Evolutionary conservation across 371 early-diverging fungal genomes (phyloP), one percentile per base, ranked within the genome.

Genomic region (Lichtheimia ornata): DNA sequence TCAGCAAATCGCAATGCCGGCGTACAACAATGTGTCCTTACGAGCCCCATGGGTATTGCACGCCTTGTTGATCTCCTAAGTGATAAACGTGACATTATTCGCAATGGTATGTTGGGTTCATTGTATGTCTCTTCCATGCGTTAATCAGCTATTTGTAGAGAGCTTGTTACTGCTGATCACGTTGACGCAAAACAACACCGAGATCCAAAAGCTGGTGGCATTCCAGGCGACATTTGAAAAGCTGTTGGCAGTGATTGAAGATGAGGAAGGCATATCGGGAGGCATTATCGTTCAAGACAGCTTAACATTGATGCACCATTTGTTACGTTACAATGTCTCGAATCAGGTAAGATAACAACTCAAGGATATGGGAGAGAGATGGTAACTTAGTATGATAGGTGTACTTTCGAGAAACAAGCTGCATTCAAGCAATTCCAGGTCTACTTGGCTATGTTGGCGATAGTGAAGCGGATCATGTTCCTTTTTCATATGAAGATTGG

Each of bases 261-360:
- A 93, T n/a, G 96, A 97, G 64, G 97, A 94, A 44, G 96, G 93
- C 14, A 86, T 94, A 28, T 89, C 93, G 12, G 97, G 97, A 20
- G 96, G 93, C 44, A 95, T 98, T 63, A 86, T 97, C 64, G 97
- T 97, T 9, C 94, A 97, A 66, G 99, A 98, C 72, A 97, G 96
- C 66, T 74, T 98, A 57, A 91, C 92, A 47, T 79, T 98, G 53
- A 90, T 94, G 52, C 89, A 92, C 58, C 97, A 97, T 61, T 79
- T 98, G 27, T 74, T 98, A 45, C 79, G 92, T 53, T 92, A 94
- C 74, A 98, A 98, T 66, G 91, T 94, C 7, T 95, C 96, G 6
- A 97, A 97, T 78, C 97, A 97, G 84, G 93, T 94, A 77, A 7
- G 58, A n/a, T 40, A 55, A 3, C 2, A 1, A 15, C 12, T 18